These are phyloP conservation scores for Neocucurbitaria cava DNA, from an alignment of 2,329 filamentous ascomycete species.

Conservation along the genomic window DNA sequence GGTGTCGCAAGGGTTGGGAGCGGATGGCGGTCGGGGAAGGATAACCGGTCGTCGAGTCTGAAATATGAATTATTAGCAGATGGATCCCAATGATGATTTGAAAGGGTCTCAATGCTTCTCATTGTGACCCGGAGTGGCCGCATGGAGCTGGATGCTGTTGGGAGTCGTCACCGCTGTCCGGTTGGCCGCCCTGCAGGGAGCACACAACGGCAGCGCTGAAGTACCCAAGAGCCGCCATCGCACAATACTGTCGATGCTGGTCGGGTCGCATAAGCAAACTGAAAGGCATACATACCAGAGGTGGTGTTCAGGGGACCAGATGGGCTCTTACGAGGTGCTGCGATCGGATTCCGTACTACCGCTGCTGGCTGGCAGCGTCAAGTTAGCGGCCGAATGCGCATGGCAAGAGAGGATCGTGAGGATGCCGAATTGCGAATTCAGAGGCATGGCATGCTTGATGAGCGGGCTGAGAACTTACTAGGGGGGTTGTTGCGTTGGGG, in stretches of 20 bases:
- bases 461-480: constrained; percentile 30
- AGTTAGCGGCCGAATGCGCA: constrained; percentile 41
- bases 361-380: constrained; percentile 43
- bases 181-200: constrained; percentile 40
- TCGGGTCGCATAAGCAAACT: constrained; percentile 41
- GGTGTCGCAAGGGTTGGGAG: constrained; percentile 49
- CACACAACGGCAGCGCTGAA: constrained; percentile 33
- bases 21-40: constrained; percentile 41
- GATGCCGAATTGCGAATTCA: constrained; percentile 18
- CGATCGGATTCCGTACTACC: constrained; percentile 45
- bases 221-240: constrained; percentile 25
- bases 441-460: constrained; percentile 21
- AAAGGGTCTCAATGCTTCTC: constrained; percentile 23
- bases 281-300: constrained; percentile 44
- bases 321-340: constrained; percentile 36
- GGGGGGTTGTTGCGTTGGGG: constrained; percentile 31
- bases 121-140: constrained; percentile 22
- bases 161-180: constrained; percentile 41
- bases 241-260: constrained; percentile 13
- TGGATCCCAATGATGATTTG: constrained; percentile 23
- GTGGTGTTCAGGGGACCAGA: constrained; percentile 31
- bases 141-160: constrained; percentile 29
- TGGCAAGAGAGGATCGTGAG: constrained; percentile 15
- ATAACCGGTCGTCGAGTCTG: constrained; percentile 32
- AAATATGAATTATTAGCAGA: constrained; percentile 28